Percentiles rank a stretch among this genome's conserved stretches.
Evolutionary conservation across 805 yeast species (phyloP).

Genomic region (Wickerhamomyces alni): DNA sequence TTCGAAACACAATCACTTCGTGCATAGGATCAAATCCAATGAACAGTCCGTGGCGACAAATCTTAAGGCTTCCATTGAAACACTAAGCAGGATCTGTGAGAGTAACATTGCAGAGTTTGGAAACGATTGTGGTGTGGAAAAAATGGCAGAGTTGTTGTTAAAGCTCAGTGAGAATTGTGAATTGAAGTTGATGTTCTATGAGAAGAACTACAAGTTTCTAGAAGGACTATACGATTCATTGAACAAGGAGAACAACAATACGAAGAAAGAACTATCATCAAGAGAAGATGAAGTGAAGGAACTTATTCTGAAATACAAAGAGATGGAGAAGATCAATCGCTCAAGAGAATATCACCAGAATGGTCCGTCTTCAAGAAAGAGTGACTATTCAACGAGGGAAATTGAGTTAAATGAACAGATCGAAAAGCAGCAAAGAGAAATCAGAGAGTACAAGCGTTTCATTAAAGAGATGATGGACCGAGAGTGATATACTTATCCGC

Average conservation of each 20-base stretch:
- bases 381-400: neutral
- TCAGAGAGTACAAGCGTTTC: constrained; percentile 18
- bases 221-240: constrained; percentile 16
- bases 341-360: neutral
- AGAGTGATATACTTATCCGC: constrained; percentile 1
- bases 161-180: constrained; percentile 14
- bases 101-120: constrained; percentile 3
- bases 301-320: constrained; percentile 4
- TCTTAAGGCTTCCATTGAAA: constrained; percentile 4
- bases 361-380: neutral
- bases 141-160: constrained; percentile 5
- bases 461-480: constrained; percentile 21
- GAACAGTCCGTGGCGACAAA: neutral
- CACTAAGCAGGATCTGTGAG: constrained; percentile 11
- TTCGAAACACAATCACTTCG: too few species aligned
- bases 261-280: constrained; percentile 1
- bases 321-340: constrained; percentile 3
- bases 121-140: neutral
- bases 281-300: constrained; percentile 1
- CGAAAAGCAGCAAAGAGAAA: constrained; percentile 13
- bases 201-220: constrained; percentile 19
- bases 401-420: neutral
- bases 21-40: too few species aligned
- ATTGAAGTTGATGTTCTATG: constrained; percentile 14
- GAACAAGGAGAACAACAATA: constrained; percentile 5